Percentiles rank a stretch among this genome's conserved stretches.
Evolutionary conservation across 2,329 filamentous ascomycete genomes (phyloP).

Genomic region (Phaeosphaeriaceae sp.): DNA sequence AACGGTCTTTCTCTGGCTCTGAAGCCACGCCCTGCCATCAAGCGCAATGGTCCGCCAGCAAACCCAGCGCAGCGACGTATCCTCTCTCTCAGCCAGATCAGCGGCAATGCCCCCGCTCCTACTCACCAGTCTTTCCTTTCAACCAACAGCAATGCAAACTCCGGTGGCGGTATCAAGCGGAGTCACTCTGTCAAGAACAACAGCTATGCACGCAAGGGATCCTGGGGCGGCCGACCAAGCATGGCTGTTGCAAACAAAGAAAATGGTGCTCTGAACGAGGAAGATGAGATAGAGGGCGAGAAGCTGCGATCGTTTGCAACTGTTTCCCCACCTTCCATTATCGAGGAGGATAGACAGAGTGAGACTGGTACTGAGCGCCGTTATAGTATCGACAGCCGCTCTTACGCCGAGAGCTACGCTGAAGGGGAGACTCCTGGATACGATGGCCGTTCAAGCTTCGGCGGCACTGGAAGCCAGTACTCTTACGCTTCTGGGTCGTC

Average conservation of each 20-base stretch:
- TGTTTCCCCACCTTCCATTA: conserved; percentile 30
- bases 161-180: conserved; percentile 62
- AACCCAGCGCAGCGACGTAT: conserved; percentile 71
- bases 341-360: conserved; percentile 42
- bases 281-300: conserved; percentile 49
- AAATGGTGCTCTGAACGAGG: conserved; percentile 56
- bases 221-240: conserved; percentile 45
- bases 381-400: conserved; percentile 44
- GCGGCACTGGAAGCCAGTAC: conserved; percentile 52
- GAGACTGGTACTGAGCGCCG: conserved; percentile 52
- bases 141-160: conserved; percentile 36
- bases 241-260: conserved; percentile 53
- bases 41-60: conserved; percentile 48
- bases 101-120: conserved; percentile 69
- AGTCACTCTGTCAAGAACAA: conserved; percentile 52
- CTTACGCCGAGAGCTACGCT: conserved; percentile 43
- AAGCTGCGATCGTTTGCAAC: conserved; percentile 13
- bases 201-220: conserved; percentile 43
- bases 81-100: conserved; percentile 89
- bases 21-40: conserved; percentile 56
- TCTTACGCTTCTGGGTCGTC: conserved; percentile 57
- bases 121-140: conserved; percentile 50
- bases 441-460: conserved; percentile 51
- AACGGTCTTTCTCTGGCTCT: conserved; percentile 55
- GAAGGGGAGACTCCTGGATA: conserved; percentile 46